Evolutionary conservation across 2,329 filamentous ascomycete species (phyloP).

Genomic region (Pseudopyricularia cyperi): DNA sequence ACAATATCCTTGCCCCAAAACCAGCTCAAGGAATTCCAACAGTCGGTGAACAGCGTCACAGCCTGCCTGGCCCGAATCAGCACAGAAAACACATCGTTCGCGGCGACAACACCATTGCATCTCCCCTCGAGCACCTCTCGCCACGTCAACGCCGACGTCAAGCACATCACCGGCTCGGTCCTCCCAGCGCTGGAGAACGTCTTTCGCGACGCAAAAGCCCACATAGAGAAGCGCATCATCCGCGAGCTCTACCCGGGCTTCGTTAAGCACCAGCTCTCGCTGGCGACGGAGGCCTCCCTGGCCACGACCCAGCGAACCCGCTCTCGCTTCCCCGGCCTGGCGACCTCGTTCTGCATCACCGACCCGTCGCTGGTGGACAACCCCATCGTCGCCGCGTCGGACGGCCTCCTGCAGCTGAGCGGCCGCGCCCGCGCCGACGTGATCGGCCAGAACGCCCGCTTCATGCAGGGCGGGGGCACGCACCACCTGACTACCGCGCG

Average conservation of each 20-base stretch:
- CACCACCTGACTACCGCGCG: slow-evolving; percentile 22
- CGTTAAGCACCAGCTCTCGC: slow-evolving; percentile 32
- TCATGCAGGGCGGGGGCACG: slow-evolving; percentile 25
- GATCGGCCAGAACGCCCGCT: slow-evolving; percentile 33
- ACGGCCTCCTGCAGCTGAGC: slow-evolving; percentile 33
- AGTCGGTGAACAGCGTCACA: slow-evolving; percentile 24
- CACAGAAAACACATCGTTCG: slow-evolving; percentile 21
- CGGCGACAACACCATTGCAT: slow-evolving; percentile 25
- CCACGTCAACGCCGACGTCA: slow-evolving; percentile 30
- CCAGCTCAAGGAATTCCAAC: slow-evolving; percentile 31
- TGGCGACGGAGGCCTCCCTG: slow-evolving; percentile 30
- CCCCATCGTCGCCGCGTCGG: slow-evolving; percentile 34
- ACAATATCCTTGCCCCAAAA: slow-evolving; percentile 7
- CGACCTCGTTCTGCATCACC: slow-evolving; percentile 45
- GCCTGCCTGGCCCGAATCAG: slow-evolving; percentile 22
- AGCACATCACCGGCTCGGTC: slow-evolving; percentile 26
- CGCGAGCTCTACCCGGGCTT: slow-evolving; percentile 35
- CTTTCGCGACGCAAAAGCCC: slow-evolving; percentile 23
- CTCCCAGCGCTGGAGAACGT: slow-evolving; percentile 30
- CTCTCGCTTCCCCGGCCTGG: slow-evolving; percentile 27
- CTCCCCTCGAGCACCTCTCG: slow-evolving; percentile 26
- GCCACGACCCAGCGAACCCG: slow-evolving; percentile 14
- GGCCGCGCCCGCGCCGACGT: slow-evolving; percentile 33
- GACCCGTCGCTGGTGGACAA: slow-evolving; percentile 36
- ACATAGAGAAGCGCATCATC: slow-evolving; percentile 26